Base-by-base conservation (phyloP, 176 grass and related monocot species). In the Juncus effusus region DNA sequence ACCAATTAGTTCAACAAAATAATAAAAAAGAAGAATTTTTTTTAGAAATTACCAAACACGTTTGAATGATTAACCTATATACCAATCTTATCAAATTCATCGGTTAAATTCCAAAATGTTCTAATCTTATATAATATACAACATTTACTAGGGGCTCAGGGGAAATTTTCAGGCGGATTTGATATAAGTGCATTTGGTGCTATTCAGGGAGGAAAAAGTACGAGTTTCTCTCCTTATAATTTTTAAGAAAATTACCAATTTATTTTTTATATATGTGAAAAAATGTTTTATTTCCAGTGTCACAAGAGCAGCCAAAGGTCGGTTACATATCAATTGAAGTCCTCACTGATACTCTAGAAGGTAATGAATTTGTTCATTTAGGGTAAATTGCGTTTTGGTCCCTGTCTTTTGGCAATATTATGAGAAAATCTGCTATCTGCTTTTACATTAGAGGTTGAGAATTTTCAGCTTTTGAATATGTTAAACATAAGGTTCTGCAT, bases 121-220 rank as follows among this genome's bases (percentile, higher is more conserved):
- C 7, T 6, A 3, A 56, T 63, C 47, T 59, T 53, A 56, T 64
- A 51, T 36, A 56, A 50, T 38, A 60, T 83, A 10, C 56, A 69
- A 50, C 11, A 74, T 65, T 80, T 13, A 61, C 36, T 51, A 97
- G 94, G 94, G 58, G 80, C 84, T 72, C 73, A 84, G 62, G 82
- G 82, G 2, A 86, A 84, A 9, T 97, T 97, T 78, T 97, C 94
- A 50, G 85, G 88, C 62, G 94, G 94, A 69, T 92, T 92, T 19
- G 94, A 97, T 74, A 92, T 97, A 54, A 73, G 53, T 82, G 71
- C 83, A n/a, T 86, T 96, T 13, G 74, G 73, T 38, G 74, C 8
- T 61, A 13, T 96, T 84, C 92, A 88, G 45, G 78, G 77, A 38
- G 85, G 85, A 44, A 67, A 86, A 84, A 72, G 94, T 99, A 76